A percentile compares a stretch with the other conserved stretches of the same genome.
These are phyloP conservation scores for Pseudogymnoascus sp. DNA, from an alignment of 2,329 filamentous ascomycete species.

Conservation along the genomic window DNA sequence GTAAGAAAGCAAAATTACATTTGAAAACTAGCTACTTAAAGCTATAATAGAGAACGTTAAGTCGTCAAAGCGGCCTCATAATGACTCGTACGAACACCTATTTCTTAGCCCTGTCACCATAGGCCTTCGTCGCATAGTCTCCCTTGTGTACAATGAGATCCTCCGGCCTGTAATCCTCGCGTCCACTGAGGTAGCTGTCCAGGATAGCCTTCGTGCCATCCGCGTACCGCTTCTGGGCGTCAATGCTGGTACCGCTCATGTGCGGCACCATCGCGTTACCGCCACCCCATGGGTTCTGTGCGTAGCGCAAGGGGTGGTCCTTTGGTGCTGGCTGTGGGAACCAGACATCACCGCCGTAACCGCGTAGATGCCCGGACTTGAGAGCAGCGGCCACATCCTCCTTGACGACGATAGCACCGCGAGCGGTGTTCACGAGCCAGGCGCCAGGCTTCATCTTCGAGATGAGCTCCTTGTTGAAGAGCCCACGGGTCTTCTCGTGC, in stretches of 20 bases:
- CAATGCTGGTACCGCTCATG: constrained; percentile 98
- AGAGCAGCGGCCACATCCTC: constrained; percentile 94
- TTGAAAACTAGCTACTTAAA: neutral
- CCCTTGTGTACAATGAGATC: constrained; percentile 86
- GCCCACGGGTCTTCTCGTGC: constrained; percentile 91
- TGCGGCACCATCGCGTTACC: constrained; percentile 98
- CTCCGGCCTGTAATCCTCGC: constrained; percentile 78
- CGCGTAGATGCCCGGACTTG: constrained; percentile 81
- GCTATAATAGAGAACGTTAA: neutral
- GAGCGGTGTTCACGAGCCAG: constrained; percentile 97
- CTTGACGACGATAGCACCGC: constrained; percentile 97
- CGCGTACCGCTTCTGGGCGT: constrained; percentile 90
- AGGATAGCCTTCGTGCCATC: constrained; percentile 83
- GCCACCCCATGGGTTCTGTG: constrained; percentile 89
- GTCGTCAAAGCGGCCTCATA: neutral
- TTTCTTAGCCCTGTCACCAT: constrained; percentile 56
- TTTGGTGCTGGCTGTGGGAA: constrained; percentile 93
- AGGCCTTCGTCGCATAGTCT: constrained; percentile 91
- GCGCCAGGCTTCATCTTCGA: constrained; percentile 96
- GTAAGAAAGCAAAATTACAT: too few species aligned
- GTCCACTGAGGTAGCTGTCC: constrained; percentile 80
- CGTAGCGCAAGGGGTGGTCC: constrained; percentile 87
- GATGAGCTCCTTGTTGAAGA: constrained; percentile 99
- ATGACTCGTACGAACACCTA: neutral
- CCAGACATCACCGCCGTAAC: constrained; percentile 88